Evolutionary conservation across 1,284 basidiomycete genomes (phyloP).

Genomic region (Mycosarcoma mackinlayi): DNA sequence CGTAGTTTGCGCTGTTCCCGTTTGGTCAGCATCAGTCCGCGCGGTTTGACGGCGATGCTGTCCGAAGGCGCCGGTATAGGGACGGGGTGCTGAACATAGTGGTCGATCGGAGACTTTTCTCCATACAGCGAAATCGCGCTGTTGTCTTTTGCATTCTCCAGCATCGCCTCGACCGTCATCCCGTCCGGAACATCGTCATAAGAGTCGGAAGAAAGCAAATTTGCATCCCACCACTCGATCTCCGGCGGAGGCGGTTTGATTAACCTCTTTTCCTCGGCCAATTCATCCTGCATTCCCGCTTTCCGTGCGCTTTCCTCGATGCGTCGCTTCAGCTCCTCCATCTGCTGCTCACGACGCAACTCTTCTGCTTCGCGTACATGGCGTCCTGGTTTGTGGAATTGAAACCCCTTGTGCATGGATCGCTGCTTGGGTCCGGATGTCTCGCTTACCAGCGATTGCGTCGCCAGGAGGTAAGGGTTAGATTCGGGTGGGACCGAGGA

Average conservation of each 20-base stretch:
- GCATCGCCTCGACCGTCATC: constrained; percentile 72
- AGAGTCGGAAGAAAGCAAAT: constrained; percentile 80
- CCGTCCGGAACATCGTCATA: constrained; percentile 76
- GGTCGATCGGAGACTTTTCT: constrained; percentile 81
- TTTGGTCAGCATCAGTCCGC: constrained; percentile 65
- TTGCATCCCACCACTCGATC: constrained; percentile 96
- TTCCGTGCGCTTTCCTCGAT: constrained; percentile 92
- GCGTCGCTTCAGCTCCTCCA: constrained; percentile 89
- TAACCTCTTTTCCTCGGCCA: constrained; percentile 85
- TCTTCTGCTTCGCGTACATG: constrained; percentile 64
- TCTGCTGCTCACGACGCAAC: constrained; percentile 72
- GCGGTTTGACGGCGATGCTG: constrained; percentile 77
- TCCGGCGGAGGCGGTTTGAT: constrained; percentile 86
- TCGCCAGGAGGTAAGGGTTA: constrained; percentile 61
- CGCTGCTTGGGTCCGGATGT: constrained; percentile 37
- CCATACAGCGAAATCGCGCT: constrained; percentile 34
- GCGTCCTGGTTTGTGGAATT: constrained; percentile 63
- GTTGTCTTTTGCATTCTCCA: constrained; percentile 70
- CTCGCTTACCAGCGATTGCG: constrained; percentile 18
- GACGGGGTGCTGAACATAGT: constrained; percentile 96
- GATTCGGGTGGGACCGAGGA: constrained; percentile 10
- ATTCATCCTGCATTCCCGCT: constrained; percentile 90
- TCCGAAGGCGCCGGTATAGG: constrained; percentile 91
- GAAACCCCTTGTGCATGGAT: constrained; percentile 58
- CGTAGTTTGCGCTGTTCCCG: constrained; percentile 97